Percentiles rank a stretch among this genome's conserved stretches.
phyloP scores from a whole-genome alignment of 73 alveolate species.

The Loxodes magnus region DNA sequence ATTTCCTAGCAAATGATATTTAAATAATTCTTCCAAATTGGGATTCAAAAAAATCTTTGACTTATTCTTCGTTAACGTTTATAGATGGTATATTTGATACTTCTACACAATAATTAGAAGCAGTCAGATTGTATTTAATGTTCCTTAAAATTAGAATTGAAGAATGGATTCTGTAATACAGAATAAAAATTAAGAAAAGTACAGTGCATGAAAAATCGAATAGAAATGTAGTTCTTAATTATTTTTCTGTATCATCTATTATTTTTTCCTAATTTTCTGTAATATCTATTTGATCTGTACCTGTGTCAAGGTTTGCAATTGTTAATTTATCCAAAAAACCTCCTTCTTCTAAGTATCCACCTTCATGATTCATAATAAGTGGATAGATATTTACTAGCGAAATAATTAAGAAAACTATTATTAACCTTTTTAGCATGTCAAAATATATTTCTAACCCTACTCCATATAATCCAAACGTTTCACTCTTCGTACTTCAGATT shows the following conservation, averaged over 20 bases:
- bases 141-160: not conserved
- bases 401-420: constrained; percentile 13
- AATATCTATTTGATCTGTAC: not conserved
- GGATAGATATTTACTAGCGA: constrained; percentile 17
- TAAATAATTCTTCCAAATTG: constrained; percentile 19
- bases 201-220: not conserved
- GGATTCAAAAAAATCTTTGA: constrained; percentile 17
- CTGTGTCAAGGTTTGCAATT: constrained; percentile 7
- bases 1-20: constrained; percentile 23
- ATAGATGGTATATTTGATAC: constrained; percentile 3
- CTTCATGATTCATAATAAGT: constrained; percentile 10
- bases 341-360: constrained; percentile 6
- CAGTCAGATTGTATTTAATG: constrained; percentile 7
- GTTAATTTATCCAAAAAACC: not conserved
- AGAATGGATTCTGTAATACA: not conserved
- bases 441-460: constrained; percentile 20
- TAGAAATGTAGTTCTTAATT: not conserved
- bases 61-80: not conserved
- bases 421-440: not conserved
- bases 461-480: constrained; percentile 18
- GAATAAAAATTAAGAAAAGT: not conserved
- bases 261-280: not conserved
- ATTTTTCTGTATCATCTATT: not conserved
- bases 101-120: constrained; percentile 12
- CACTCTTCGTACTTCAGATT: constrained; percentile 2